Base-by-base conservation (phyloP, 2,329 filamentous ascomycete species). In the Karstenula rhodostoma region DNA sequence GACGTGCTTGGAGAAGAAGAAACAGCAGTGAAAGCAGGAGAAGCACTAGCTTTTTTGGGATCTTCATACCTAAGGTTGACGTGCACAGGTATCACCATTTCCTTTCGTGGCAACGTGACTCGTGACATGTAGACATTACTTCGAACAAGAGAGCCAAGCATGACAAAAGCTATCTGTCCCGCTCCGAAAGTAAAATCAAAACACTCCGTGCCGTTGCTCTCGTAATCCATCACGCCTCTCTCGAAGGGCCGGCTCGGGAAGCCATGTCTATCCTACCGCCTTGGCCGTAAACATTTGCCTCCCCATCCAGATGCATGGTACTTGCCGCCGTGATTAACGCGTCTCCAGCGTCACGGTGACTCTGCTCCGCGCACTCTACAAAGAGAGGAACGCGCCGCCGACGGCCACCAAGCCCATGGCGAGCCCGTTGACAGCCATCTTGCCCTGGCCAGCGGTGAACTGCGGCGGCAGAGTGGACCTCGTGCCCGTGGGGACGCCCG, bases 401-500 rank as follows among this genome's bases (percentile, higher is more conserved):
- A 46, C 32, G 10, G n/a, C 52, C 15, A 46, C 27, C n/a, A 55
- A 9, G 27, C 19, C 52, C n/a, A 46, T 6, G n/a, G 42, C 40
- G 52, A 46, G n/a, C 17, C 40, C 29, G 29, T 35, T 47, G 19
- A 46, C 25, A n/a, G n/a, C 37, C n/a, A 35, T 47, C 27, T 35
- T 55, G 40, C 42, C 52, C 17, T 12, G 15, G 13, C 52, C 52
- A 27, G 32, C 46, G 40, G 52, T 55, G 52, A 40, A 40, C n/a
- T 40, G 52, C 23, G 42, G 40, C 52, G 40, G 32, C 3, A 46
- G n/a, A 37, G 52, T 29, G 35, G 52, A 27, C 13, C 42, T 33
- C 17, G 52, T 35, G 27, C 40, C 25, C 12, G 52, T 35, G 42
- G 44, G 2, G 33, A 25, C 37, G 19, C 52, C 52, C 17, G 52